Percentiles rank a stretch among this genome's conserved stretches.
Evolutionary conservation across 2,329 filamentous ascomycete species (phyloP).

Genomic region (Didymella arachidicola): DNA sequence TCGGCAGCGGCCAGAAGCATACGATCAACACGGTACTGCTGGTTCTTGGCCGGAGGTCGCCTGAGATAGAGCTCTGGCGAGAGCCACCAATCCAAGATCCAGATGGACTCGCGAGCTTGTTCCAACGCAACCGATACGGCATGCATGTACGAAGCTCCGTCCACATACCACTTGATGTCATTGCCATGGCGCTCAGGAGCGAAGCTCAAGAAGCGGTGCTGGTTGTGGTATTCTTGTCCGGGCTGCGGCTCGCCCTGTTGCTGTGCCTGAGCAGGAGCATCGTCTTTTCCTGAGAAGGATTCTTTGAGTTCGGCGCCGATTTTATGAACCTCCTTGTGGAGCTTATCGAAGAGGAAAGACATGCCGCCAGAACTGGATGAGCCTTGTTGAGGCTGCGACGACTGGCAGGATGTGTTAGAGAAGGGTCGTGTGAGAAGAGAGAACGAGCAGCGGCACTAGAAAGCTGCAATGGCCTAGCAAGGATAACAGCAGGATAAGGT

Average conservation of each 20-base stretch:
- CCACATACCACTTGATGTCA: conserved; percentile 85
- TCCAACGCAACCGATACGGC: conserved; percentile 82
- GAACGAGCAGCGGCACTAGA: conserved; percentile 7
- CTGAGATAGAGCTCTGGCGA: conserved; percentile 88
- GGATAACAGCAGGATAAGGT: conserved; percentile 18
- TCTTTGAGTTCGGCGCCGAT: conserved; percentile 61
- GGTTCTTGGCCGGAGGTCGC: conserved; percentile 80
- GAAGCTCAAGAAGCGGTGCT: conserved; percentile 69
- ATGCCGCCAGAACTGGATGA: conserved; percentile 45
- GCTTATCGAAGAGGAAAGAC: conserved; percentile 62
- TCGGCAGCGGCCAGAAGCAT: conserved; percentile 84
- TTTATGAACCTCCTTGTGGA: conserved; percentile 61
- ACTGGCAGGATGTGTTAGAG: conserved; percentile 26
- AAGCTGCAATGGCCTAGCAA: conserved; percentile 10
- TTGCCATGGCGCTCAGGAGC: conserved; percentile 75
- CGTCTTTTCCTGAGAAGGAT: conserved; percentile 56
- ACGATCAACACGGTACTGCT: conserved; percentile 82
- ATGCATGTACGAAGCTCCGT: conserved; percentile 77
- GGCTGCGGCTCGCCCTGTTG: conserved; percentile 34
- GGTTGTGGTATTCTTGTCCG: conserved; percentile 51
- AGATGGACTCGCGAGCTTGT: conserved; percentile 77
- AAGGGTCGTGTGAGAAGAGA: conserved; percentile 16
- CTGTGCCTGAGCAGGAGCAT: conserved; percentile 53
- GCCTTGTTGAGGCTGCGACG: conserved; percentile 38
- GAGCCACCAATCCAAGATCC: conserved; percentile 90